These are phyloP conservation scores for Vigna mungo DNA, from an alignment of 306 rosid genomes.

Conservation along the genomic window DNA sequence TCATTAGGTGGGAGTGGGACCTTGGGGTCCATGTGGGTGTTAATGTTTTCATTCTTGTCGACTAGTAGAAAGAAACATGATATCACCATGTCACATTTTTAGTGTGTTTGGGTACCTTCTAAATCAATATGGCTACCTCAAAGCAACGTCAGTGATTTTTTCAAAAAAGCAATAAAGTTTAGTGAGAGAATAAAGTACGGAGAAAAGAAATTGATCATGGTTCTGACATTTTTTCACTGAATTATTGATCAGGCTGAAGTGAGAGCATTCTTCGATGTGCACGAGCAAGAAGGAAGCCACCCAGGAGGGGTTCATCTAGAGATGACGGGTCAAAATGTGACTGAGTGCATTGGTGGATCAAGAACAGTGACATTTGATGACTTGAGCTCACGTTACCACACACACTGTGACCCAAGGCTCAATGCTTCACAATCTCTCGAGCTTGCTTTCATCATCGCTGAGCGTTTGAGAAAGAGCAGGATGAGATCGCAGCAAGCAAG, in stretches of 20 bases:
- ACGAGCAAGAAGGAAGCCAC: conserved; percentile 98
- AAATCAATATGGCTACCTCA: no score
- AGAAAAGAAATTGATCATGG: conserved; percentile 10
- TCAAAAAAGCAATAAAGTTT: neutral
- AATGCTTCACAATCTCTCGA: conserved; percentile 98
- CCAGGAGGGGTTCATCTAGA: conserved; percentile 97
- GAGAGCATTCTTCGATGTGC: conserved; percentile 97
- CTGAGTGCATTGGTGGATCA: conserved; percentile 99
- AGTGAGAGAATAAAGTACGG: neutral
- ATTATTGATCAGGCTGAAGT: conserved; percentile 81
- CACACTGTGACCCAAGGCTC: conserved; percentile 98
- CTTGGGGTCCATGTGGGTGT: conserved; percentile 36
- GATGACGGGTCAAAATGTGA: conserved; percentile 99
- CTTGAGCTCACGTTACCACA: conserved; percentile 95
- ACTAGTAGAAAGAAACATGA: conserved; percentile 31
- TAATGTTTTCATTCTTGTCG: conserved; percentile 26
- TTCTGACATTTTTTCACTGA: conserved; percentile 16
- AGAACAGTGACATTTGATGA: conserved; percentile 93
- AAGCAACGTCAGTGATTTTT: no score
- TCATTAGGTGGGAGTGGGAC: conserved; percentile 47
- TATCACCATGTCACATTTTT: neutral
- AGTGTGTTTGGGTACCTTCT: no score
- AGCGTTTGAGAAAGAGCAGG: conserved; percentile 88
- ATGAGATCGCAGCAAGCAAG: conserved; percentile 68
- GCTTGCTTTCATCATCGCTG: conserved; percentile 96